These are phyloP conservation scores for Cordyceps cicadae DNA, from an alignment of 2,329 filamentous ascomycete genomes.

Conservation along the genomic window DNA sequence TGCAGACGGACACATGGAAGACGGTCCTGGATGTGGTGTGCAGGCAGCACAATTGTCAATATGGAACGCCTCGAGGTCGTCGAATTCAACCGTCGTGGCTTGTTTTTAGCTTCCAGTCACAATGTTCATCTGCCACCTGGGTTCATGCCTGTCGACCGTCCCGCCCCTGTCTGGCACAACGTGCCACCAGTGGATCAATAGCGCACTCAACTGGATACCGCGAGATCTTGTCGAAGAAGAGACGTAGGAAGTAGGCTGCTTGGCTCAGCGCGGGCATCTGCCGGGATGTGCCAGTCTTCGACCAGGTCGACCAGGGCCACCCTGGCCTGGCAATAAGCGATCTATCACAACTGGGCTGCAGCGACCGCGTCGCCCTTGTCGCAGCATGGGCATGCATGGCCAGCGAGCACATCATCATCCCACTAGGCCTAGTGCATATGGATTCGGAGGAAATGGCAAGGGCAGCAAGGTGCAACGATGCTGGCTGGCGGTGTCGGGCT, in stretches of 20 bases:
- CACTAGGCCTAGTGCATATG: background rate
- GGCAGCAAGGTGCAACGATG: background rate
- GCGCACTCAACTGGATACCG: background rate
- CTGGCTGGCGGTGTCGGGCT: background rate
- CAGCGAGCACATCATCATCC: conserved; percentile 6
- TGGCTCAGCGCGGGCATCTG: background rate
- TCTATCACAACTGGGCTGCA: conserved; percentile 8
- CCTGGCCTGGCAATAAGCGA: conserved; percentile 7
- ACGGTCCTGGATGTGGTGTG: background rate
- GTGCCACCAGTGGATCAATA: conserved; percentile 3
- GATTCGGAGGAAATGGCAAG: background rate
- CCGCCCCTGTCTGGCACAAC: background rate
- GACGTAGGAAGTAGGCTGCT: background rate
- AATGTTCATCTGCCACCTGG: background rate
- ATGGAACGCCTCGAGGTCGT: background rate
- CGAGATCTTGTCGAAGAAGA: background rate
- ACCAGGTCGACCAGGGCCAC: background rate
- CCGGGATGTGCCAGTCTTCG: background rate
- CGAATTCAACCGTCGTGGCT: background rate
- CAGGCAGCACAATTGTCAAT: background rate
- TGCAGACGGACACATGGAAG: background rate
- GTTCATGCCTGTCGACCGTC: background rate
- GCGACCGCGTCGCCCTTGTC: background rate
- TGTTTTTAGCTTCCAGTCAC: background rate
- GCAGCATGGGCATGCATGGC: background rate